phyloP scores from a whole-genome alignment of 495 filamentous ascomycete species.

The Cudoniella acicularis region DNA sequence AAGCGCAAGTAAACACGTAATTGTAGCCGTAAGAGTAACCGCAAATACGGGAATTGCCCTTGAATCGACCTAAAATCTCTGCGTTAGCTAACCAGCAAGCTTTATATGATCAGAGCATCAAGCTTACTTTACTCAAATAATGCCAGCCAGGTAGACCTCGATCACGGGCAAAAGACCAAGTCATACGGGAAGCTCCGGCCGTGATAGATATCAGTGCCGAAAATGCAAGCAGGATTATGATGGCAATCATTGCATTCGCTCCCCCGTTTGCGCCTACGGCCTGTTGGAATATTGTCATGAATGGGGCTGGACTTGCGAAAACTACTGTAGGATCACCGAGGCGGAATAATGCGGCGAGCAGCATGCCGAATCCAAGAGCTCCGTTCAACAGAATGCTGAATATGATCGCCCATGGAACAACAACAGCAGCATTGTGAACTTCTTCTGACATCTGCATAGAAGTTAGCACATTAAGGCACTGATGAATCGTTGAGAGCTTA shows the following conservation, averaged over 20 bases:
- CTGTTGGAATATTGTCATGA: constrained; percentile 47
- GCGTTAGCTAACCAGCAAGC: constrained; percentile 16
- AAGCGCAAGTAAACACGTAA: constrained; percentile 53
- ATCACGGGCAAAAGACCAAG: constrained; percentile 55
- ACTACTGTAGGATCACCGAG: constrained; percentile 37
- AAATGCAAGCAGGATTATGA: constrained; percentile 39
- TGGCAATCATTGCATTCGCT: constrained; percentile 37
- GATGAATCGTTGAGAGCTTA: neutral
- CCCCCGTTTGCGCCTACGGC: constrained; percentile 33
- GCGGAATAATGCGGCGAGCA: constrained; percentile 44
- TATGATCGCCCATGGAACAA: constrained; percentile 45
- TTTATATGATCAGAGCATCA: too few species aligned
- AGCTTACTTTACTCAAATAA: constrained; percentile 23
- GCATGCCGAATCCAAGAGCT: constrained; percentile 34
- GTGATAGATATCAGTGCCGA: constrained; percentile 41
- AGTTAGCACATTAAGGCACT: too few species aligned
- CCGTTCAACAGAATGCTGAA: constrained; percentile 34
- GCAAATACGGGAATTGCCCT: constrained; percentile 53
- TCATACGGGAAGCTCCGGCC: constrained; percentile 47
- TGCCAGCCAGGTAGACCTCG: constrained; percentile 44
- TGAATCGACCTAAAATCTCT: constrained; percentile 34
- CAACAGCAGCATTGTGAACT: constrained; percentile 40
- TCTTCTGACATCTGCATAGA: constrained; percentile 38
- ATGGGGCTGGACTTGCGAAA: constrained; percentile 38
- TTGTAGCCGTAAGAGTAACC: constrained; percentile 41